Percentiles rank a stretch among this genome's conserved stretches.
These are phyloP conservation scores for Casuarina glauca DNA, from an alignment of 306 rosid species.

Conservation along the genomic window DNA sequence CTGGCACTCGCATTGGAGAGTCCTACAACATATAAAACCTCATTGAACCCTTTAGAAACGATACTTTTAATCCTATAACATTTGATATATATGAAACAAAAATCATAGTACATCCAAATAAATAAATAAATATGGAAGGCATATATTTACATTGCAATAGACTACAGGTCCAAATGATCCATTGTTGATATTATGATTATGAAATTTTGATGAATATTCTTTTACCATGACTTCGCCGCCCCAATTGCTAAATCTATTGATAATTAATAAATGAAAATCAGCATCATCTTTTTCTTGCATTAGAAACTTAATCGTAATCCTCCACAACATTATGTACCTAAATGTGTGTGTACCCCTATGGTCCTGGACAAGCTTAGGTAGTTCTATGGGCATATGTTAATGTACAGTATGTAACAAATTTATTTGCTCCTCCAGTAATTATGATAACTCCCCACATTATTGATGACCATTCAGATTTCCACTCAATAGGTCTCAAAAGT, in stretches of 20 bases:
- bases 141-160: background rate
- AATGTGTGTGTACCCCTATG: background rate
- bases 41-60: background rate
- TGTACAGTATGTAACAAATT: background rate
- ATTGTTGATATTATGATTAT: background rate
- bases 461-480: conserved; percentile 1
- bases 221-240: background rate
- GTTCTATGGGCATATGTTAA: background rate
- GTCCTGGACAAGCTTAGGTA: background rate
- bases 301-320: background rate
- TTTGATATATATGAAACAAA: background rate
- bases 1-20: conserved; percentile 84
- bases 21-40: conserved; percentile 51
- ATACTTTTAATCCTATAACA: background rate
- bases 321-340: background rate
- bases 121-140: conserved; percentile 9
- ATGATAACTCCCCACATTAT: background rate
- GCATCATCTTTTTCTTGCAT: background rate
- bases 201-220: background rate
- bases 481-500: background rate
- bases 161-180: background rate
- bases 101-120: conserved; percentile 19
- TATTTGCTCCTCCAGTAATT: background rate
- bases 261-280: background rate
- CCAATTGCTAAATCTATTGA: background rate